Evolutionary conservation across 306 rosid species (phyloP), one percentile per base, ranked within the genome.

Genomic region (Hippophae gyantsensis): DNA sequence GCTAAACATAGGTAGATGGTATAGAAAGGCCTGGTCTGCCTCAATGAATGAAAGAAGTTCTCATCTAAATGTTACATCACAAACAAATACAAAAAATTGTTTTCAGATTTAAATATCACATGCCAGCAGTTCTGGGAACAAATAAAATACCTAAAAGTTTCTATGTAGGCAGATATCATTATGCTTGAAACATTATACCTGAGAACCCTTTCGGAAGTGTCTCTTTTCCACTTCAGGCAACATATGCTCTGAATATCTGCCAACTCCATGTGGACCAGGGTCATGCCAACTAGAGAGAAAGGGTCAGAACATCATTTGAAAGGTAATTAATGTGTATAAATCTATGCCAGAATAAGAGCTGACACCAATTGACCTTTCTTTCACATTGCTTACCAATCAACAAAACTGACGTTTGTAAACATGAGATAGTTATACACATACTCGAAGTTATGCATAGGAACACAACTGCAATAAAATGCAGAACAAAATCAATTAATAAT

Each of bases 191-290:
- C 49, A 44, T 63, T 14, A 63, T 78, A 85, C 98, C 96, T 87
- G 96, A n/a, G 98, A 87, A 60, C 96, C 98, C 84, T 90, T 90
- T 48, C 84, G 84, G 56, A 90, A 90, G 66, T 85, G 80, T 42
- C 71, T 70, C 71, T 43, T 79, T 69, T 83, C 79, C 42, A 90
- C 90, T 79, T 90, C 96, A 46, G 98, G 98, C 73, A 81, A 62
- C 98, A 90, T 87, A 55, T 66, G 78, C 67, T 81, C 87, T 60
- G 87, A 69, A 56, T 90, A 90, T 74, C 98, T 79, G 61, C 94
- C 96, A 74, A 66, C 79, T 83, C 98, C 98, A 55, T 90, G 96
- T 41, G 95, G 95, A 76, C 98, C 98, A 13, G 80, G 84, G 69
- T 90, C 98, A 61, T 65, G 61, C 52, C 70, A 87, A 68, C 98